Conservation (phyloP, 495 filamentous ascomycete genomes). For the Corynascus novoguineensis region DNA sequence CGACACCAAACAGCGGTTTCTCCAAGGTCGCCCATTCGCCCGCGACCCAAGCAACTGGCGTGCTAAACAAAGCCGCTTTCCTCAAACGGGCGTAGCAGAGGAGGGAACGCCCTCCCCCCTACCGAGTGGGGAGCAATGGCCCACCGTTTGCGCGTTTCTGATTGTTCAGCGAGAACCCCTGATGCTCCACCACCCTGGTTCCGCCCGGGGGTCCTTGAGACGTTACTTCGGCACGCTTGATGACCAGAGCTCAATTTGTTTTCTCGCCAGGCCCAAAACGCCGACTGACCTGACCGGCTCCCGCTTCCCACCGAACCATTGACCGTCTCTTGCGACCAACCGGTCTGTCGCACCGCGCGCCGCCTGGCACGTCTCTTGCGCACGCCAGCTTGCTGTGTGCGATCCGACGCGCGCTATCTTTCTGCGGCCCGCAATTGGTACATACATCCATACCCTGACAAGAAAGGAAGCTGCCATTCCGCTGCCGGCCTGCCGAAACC, state of each 20-base stretch:
- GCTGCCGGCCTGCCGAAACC: constrained; percentile 23
- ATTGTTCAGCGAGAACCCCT: constrained; percentile 23
- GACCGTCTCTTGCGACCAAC: constrained; percentile 22
- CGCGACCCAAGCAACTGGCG: constrained; percentile 4
- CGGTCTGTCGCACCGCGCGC: constrained; percentile 9
- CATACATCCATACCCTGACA: no score
- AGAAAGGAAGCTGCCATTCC: constrained; percentile 6
- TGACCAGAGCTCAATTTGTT: constrained; percentile 22
- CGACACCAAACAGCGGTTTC: background rate
- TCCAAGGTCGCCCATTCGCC: constrained; percentile 11
- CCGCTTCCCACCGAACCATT: constrained; percentile 13
- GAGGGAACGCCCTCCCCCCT: constrained; percentile 17
- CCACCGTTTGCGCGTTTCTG: constrained; percentile 26
- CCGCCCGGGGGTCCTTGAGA: constrained; percentile 22
- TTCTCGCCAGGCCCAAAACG: constrained; percentile 18
- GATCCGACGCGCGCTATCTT: background rate
- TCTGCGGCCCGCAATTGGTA: no score
- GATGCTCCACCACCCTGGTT: constrained; percentile 25
- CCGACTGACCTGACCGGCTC: constrained; percentile 20
- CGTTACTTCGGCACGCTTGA: constrained; percentile 24
- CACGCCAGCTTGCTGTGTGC: constrained; percentile 7
- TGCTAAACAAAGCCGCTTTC: constrained; percentile 3
- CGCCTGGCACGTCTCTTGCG: constrained; percentile 9
- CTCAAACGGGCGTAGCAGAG: constrained; percentile 9
- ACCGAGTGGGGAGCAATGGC: constrained; percentile 16